A percentile compares a stretch with the other conserved stretches of the same genome.
Evolutionary conservation across 2,329 filamentous ascomycete species (phyloP).

Genomic region (Raffaelea ambrosiae): DNA sequence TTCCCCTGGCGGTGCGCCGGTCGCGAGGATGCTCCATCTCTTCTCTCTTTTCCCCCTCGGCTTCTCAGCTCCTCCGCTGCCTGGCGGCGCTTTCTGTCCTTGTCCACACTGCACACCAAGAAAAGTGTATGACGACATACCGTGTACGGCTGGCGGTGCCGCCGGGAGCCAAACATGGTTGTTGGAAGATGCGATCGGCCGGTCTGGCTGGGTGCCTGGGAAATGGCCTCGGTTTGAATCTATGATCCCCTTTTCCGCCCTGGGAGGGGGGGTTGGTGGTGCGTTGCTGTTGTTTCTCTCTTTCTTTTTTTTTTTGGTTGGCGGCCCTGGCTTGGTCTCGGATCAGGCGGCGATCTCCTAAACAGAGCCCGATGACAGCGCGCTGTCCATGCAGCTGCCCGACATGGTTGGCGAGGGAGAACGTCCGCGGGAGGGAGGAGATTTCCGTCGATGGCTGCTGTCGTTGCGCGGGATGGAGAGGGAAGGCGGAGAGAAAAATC

Average conservation of each 20-base stretch:
- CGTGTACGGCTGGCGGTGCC: constrained; percentile 36
- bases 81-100: neutral
- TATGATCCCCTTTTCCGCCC: neutral
- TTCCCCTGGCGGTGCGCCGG: too few relatives aligned
- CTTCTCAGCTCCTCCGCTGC: constrained; percentile 4
- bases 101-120: too few relatives aligned
- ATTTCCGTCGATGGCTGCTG: neutral
- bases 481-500: too few relatives aligned
- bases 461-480: too few relatives aligned
- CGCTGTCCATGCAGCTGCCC: neutral
- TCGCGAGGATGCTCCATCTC: too few relatives aligned
- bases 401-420: neutral
- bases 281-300: neutral
- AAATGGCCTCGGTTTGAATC: too few relatives aligned
- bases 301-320: neutral
- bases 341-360: neutral
- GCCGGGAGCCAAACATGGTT: constrained; percentile 40
- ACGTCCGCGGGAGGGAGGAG: neutral
- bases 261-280: too few relatives aligned
- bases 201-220: too few relatives aligned
- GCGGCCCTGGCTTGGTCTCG: neutral
- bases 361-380: neutral
- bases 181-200: too few relatives aligned
- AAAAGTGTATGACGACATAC: constrained; percentile 28
- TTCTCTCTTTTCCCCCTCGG: neutral